Conservation (phyloP, 352 stramenopile genomes). For the Globisporangium sylvaticum region DNA sequence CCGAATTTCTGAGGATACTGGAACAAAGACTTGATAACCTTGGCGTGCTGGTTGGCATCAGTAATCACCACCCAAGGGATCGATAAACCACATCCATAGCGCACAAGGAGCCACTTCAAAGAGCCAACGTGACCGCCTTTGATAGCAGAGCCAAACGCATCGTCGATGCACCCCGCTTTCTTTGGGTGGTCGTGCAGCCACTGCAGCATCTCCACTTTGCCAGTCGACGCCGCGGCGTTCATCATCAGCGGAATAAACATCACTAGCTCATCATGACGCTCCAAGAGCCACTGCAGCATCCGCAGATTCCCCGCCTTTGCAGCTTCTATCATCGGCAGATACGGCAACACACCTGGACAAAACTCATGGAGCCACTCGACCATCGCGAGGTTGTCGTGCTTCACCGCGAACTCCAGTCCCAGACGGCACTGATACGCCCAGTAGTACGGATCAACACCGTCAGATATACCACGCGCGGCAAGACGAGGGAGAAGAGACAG, state of each 20-base stretch:
- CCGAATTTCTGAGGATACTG: no score
- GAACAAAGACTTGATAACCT: no score
- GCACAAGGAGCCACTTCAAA: background rate
- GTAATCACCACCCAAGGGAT: no score
- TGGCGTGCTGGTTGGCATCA: no score
- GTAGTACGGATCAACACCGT: background rate
- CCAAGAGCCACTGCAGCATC: background rate
- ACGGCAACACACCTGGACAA: background rate
- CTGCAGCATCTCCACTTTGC: background rate
- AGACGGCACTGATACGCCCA: background rate
- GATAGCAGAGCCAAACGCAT: background rate
- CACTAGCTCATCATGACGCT: background rate
- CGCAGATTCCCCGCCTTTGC: background rate
- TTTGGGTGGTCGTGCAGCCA: slow-evolving; percentile 4
- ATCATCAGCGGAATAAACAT: background rate
- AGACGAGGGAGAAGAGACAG: background rate
- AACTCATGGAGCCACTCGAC: background rate
- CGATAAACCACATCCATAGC: no score
- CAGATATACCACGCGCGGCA: background rate
- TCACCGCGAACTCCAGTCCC: background rate
- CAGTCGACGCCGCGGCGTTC: slow-evolving; percentile 1
- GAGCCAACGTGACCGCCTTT: background rate
- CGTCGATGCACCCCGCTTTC: background rate
- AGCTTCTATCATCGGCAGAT: background rate
- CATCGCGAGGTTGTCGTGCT: slow-evolving; percentile 4